phyloP scores from a whole-genome alignment of 2,329 filamentous ascomycete genomes.

The Pleoardoris graminearum region DNA sequence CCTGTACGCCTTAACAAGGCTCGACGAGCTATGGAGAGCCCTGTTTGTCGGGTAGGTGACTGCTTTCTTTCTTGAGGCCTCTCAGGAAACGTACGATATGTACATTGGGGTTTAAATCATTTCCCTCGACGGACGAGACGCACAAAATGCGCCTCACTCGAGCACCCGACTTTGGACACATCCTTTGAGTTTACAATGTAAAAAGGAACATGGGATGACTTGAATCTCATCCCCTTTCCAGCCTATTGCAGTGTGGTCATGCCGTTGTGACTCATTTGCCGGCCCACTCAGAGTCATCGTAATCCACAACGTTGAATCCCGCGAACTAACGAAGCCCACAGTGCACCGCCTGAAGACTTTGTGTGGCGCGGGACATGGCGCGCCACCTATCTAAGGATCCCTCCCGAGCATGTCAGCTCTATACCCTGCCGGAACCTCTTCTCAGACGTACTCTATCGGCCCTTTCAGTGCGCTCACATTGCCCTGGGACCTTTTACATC shows the following conservation, averaged over 20 bases:
- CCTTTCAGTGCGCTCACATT: constrained; percentile 85
- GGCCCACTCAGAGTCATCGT: not conserved
- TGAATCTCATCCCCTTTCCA: not conserved
- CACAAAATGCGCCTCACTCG: not conserved
- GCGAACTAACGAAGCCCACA: constrained; percentile 26
- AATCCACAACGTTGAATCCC: constrained; percentile 1
- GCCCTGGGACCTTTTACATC: constrained; percentile 66
- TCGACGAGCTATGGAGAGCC: constrained; percentile 87
- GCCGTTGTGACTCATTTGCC: constrained; percentile 18
- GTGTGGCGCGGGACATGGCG: constrained; percentile 85
- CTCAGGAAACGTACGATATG: not conserved
- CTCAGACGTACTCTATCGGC: constrained; percentile 86
- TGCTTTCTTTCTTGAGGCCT: constrained; percentile 3
- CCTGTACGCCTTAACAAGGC: constrained; percentile 79
- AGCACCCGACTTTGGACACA: not conserved
- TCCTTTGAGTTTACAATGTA: too few species aligned
- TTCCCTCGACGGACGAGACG: not conserved
- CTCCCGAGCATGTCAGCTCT: constrained; percentile 55
- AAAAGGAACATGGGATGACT: not conserved
- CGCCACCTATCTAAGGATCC: constrained; percentile 70
- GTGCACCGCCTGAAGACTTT: constrained; percentile 53
- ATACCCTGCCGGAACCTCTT: constrained; percentile 79
- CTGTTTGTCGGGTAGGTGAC: constrained; percentile 77
- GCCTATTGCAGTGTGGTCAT: not conserved
- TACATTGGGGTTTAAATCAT: not conserved